Evolutionary conservation across 1,284 basidiomycete genomes (phyloP).

Genomic region (Cryptococcus amylolentus): DNA sequence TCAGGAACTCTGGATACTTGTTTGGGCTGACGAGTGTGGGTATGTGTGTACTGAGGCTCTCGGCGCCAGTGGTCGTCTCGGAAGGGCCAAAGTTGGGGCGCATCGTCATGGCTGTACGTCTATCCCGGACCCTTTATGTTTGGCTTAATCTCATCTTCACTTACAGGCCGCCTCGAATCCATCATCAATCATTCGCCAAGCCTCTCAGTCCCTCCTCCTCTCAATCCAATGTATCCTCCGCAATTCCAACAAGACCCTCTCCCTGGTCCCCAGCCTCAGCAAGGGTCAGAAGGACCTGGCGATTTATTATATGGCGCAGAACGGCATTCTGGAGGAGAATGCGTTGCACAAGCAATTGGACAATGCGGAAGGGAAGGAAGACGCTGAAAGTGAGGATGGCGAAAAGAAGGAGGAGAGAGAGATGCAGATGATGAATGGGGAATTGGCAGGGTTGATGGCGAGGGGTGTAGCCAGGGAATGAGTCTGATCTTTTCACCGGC

Average conservation of each 20-base stretch:
- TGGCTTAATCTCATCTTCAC: background rate
- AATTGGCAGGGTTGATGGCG: conserved; percentile 26
- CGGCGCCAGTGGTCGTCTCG: conserved; percentile 30
- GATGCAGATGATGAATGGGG: conserved; percentile 18
- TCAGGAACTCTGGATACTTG: conserved; percentile 26
- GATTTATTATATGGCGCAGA: conserved; percentile 42
- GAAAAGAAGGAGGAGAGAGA: background rate
- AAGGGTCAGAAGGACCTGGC: conserved; percentile 35
- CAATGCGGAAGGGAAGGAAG: background rate
- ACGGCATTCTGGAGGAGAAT: conserved; percentile 20
- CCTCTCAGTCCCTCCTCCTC: conserved; percentile 36
- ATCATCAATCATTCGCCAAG: conserved; percentile 31
- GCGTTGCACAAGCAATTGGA: background rate
- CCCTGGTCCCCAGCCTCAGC: conserved; percentile 29
- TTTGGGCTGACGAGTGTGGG: conserved; percentile 41
- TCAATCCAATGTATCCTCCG: conserved; percentile 38
- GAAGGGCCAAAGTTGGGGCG: conserved; percentile 28
- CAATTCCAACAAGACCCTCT: conserved; percentile 30
- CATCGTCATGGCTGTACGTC: conserved; percentile 32
- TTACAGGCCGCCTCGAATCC: conserved; percentile 19
- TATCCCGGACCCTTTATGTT: background rate
- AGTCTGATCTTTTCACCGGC: background rate
- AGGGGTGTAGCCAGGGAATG: conserved; percentile 11
- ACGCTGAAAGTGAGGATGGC: background rate
- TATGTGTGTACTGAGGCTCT: conserved; percentile 38